Evolutionary conservation across 2,329 filamentous ascomycete species (phyloP).

Genomic region (Talaromyces funiculosus): DNA sequence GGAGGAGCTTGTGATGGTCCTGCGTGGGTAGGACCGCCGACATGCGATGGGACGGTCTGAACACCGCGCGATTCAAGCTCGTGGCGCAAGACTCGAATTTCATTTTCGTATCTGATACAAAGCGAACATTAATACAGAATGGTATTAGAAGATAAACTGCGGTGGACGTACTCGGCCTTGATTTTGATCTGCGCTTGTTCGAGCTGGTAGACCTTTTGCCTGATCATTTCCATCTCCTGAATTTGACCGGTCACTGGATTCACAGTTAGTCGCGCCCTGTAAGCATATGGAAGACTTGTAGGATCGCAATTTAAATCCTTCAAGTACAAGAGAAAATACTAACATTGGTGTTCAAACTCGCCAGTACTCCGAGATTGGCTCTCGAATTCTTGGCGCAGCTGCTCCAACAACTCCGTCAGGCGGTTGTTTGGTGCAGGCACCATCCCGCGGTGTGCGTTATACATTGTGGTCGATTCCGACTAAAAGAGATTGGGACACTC

Average conservation of each 20-base stretch:
- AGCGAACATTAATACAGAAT: background rate
- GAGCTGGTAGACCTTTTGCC: slow-evolving; percentile 87
- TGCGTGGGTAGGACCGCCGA: slow-evolving; percentile 68
- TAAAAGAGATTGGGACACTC: background rate
- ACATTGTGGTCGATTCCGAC: slow-evolving; percentile 54
- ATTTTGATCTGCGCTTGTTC: slow-evolving; percentile 83
- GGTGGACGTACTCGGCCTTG: slow-evolving; percentile 73
- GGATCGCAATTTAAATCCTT: slow-evolving; percentile 16
- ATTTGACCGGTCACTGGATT: slow-evolving; percentile 76
- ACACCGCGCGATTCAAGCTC: slow-evolving; percentile 73
- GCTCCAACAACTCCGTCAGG: slow-evolving; percentile 85
- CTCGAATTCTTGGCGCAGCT: slow-evolving; percentile 87
- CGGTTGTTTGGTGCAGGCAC: slow-evolving; percentile 65
- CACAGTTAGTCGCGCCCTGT: slow-evolving; percentile 19
- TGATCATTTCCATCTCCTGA: slow-evolving; percentile 89
- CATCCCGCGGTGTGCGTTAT: slow-evolving; percentile 79
- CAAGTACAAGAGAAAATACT: slow-evolving; percentile 40
- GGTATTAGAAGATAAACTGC: background rate
- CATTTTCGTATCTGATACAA: slow-evolving; percentile 75
- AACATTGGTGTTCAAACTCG: slow-evolving; percentile 91
- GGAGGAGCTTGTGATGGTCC: slow-evolving; percentile 80
- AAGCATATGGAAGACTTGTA: background rate
- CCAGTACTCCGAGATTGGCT: slow-evolving; percentile 72
- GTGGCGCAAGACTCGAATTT: slow-evolving; percentile 76
- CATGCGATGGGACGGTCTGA: slow-evolving; percentile 60